Percentiles rank a stretch among this genome's conserved stretches.
These are phyloP conservation scores for Phytophthora constricta DNA, from an alignment of 352 stramenopile species.

Conservation along the genomic window DNA sequence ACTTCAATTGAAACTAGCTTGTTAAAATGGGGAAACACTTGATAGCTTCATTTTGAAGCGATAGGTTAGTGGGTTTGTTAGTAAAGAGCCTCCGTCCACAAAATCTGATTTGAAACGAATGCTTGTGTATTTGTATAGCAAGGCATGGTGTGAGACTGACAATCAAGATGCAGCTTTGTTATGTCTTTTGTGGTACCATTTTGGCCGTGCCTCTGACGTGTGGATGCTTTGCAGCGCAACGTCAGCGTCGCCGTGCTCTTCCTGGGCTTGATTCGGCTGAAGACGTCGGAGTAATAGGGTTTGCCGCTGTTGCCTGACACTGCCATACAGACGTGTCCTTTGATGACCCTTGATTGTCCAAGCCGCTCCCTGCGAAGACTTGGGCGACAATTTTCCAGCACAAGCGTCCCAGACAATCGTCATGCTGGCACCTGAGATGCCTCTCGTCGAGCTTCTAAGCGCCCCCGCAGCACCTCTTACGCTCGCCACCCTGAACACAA, in stretches of 20 bases:
- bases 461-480: not conserved
- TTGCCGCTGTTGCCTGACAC: no score
- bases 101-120: slow-evolving; percentile 19
- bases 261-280: no score
- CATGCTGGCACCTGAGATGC: no score
- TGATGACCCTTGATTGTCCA: no score
- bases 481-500: not conserved
- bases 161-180: slow-evolving; percentile 32
- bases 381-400: no score
- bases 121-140: slow-evolving; percentile 8
- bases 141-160: not conserved
- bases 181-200: slow-evolving; percentile 23
- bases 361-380: no score
- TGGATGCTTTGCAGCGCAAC: slow-evolving; percentile 22
- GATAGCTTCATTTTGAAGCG: slow-evolving; percentile 14
- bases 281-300: no score
- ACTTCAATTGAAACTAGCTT: slow-evolving; percentile 22
- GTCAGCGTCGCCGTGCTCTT: slow-evolving; percentile 23
- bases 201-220: slow-evolving; percentile 29
- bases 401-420: no score
- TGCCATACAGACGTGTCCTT: no score
- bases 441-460: not conserved
- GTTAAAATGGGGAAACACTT: slow-evolving; percentile 13
- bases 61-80: slow-evolving; percentile 6
- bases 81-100: slow-evolving; percentile 20